A percentile compares a stretch with the other conserved stretches of the same genome.
These are phyloP conservation scores for Phaeophleospora eucalypticola DNA, from an alignment of 2,329 filamentous ascomycete genomes.

Conservation along the genomic window DNA sequence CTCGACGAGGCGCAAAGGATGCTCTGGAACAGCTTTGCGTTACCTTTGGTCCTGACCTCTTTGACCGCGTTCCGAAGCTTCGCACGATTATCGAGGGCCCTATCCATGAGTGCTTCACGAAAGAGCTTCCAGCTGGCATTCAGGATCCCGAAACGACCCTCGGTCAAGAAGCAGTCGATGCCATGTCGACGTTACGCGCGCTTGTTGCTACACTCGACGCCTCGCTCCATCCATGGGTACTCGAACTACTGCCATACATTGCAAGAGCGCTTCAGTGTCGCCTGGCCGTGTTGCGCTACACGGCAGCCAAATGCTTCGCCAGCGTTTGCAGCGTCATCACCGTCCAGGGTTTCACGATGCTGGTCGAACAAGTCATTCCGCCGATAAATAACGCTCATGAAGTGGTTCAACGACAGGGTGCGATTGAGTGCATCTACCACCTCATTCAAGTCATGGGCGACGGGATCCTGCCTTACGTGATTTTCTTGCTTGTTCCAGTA, in stretches of 20 bases:
- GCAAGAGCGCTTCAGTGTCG: conserved; percentile 83
- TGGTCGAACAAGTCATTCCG: conserved; percentile 89
- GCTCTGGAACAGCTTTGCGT: conserved; percentile 81
- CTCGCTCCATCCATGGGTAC: conserved; percentile 72
- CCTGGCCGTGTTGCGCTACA: conserved; percentile 90
- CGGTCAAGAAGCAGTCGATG: conserved; percentile 91
- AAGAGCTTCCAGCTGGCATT: conserved; percentile 65
- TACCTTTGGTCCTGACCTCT: conserved; percentile 71
- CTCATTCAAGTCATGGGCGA: conserved; percentile 98
- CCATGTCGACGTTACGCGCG: conserved; percentile 85
- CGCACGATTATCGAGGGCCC: conserved; percentile 76
- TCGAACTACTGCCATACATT: conserved; percentile 77
- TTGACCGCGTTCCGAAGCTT: conserved; percentile 81
- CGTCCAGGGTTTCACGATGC: conserved; percentile 89
- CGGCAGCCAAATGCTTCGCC: conserved; percentile 93
- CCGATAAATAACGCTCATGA: conserved; percentile 89
- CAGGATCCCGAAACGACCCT: conserved; percentile 68
- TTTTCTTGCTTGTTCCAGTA: conserved; percentile 96
- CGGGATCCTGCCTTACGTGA: conserved; percentile 90
- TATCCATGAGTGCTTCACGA: conserved; percentile 68
- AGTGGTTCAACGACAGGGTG: conserved; percentile 83
- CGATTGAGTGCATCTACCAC: conserved; percentile 93
- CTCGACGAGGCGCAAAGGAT: conserved; percentile 87
- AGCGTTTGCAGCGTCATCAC: conserved; percentile 97
- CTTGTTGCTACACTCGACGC: conserved; percentile 83